Evolutionary conservation across 2,329 filamentous ascomycete genomes (phyloP).

Genomic region (Aspergillus spinulosporus): DNA sequence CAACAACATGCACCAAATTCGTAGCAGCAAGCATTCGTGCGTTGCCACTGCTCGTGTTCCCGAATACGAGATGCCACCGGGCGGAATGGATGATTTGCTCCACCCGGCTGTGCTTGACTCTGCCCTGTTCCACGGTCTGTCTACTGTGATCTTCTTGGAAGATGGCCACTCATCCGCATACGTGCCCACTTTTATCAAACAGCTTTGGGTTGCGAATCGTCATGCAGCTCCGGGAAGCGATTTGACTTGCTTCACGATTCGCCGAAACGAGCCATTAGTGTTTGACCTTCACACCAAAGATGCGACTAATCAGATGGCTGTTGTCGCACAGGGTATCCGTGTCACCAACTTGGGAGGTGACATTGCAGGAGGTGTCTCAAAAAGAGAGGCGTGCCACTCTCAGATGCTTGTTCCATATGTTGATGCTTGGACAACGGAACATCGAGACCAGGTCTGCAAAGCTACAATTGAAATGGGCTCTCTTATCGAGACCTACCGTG

Average conservation of each 20-base stretch:
- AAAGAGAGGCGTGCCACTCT: constrained; percentile 7
- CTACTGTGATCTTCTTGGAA: constrained; percentile 2
- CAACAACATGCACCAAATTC: constrained; percentile 7
- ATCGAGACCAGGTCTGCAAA: constrained; percentile 5
- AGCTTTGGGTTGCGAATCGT: constrained; percentile 8
- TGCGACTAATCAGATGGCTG: not conserved
- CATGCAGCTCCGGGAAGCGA: not conserved
- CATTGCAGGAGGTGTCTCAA: not conserved
- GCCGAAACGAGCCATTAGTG: constrained; percentile 5
- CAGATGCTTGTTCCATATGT: constrained; percentile 7
- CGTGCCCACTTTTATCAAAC: constrained; percentile 11
- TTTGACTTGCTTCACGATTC: not conserved
- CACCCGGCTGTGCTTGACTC: constrained; percentile 11
- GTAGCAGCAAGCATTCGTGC: constrained; percentile 6
- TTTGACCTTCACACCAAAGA: constrained; percentile 2
- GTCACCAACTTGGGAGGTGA: constrained; percentile 10
- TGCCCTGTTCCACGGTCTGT: constrained; percentile 6
- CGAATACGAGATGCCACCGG: not conserved
- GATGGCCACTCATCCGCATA: constrained; percentile 3
- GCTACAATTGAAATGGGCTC: constrained; percentile 1
- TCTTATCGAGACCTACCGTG: not conserved
- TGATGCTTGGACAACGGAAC: constrained; percentile 6
- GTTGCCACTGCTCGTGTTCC: constrained; percentile 9
- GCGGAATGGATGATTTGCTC: constrained; percentile 9
- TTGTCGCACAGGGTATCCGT: constrained; percentile 8